Evolutionary conservation across 2,329 filamentous ascomycete species (phyloP).

Genomic region (Colletotrichum somersetense): DNA sequence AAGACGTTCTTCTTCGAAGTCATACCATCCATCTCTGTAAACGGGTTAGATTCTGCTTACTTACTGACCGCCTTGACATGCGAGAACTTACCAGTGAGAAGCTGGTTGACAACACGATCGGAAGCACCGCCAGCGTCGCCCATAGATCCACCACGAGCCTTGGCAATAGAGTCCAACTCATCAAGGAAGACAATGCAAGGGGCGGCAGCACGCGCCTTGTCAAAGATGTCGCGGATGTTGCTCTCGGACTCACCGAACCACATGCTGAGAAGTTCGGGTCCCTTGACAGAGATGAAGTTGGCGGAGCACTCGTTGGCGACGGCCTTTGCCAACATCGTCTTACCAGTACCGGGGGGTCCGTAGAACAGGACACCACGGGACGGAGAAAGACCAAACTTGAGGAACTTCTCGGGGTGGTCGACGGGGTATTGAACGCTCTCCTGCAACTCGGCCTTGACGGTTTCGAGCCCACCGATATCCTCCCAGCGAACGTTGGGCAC

Average conservation of each 20-base stretch:
- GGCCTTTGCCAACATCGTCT: constrained; percentile 99
- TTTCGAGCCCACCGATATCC: constrained; percentile 98
- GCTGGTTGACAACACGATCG: constrained; percentile 99
- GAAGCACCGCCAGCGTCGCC: constrained; percentile 98
- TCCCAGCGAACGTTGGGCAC: constrained; percentile 99
- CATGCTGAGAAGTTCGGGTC: constrained; percentile 98
- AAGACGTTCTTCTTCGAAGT: constrained; percentile 99
- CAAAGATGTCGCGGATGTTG: constrained; percentile 99
- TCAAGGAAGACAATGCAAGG: constrained; percentile 99
- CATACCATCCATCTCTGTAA: constrained; percentile 96
- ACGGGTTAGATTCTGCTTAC: constrained; percentile 12
- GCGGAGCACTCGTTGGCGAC: constrained; percentile 99
- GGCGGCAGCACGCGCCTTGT: constrained; percentile 98
- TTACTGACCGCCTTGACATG: not conserved
- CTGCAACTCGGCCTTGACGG: constrained; percentile 99
- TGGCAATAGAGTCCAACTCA: constrained; percentile 98
- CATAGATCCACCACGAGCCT: constrained; percentile 96
- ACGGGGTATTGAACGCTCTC: constrained; percentile 99
- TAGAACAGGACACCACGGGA: constrained; percentile 99
- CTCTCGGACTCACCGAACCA: constrained; percentile 99
- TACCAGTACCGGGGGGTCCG: constrained; percentile 99
- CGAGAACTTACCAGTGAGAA: constrained; percentile 83
- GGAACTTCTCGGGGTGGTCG: constrained; percentile 99
- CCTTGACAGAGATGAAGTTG: constrained; percentile 99
- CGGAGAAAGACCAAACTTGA: constrained; percentile 98